phyloP scores from a whole-genome alignment of 345 rosid species.

The Clausena lansium region DNA sequence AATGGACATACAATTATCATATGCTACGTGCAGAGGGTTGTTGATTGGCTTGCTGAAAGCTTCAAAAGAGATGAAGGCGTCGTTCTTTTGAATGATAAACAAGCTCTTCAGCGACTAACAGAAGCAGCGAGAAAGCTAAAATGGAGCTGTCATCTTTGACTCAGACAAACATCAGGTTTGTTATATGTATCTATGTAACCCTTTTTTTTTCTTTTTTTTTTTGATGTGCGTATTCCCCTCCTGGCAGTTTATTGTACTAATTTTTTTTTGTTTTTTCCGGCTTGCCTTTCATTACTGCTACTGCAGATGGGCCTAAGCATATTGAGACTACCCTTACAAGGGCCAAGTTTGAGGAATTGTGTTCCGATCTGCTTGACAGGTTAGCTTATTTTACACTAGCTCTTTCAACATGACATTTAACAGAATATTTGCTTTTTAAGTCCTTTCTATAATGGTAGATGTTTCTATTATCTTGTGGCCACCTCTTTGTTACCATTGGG shows the following conservation, averaged over 20 bases:
- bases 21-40: constrained; percentile 63
- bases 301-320: constrained; percentile 93
- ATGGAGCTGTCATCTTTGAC: constrained; percentile 94
- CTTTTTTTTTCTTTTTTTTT: neutral
- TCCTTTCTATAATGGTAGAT: neutral
- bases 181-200: neutral
- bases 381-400: neutral
- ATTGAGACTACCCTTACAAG: constrained; percentile 58
- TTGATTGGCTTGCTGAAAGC: constrained; percentile 82
- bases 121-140: constrained; percentile 97
- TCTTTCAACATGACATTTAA: neutral
- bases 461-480: neutral
- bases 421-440: neutral
- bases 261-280: constrained; percentile 28
- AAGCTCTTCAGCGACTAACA: constrained; percentile 92
- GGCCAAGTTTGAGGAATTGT: constrained; percentile 58
- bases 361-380: constrained; percentile 49
- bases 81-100: constrained; percentile 92
- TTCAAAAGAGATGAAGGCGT: constrained; percentile 92
- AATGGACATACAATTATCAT: neutral
- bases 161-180: constrained; percentile 79
- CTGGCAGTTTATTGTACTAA: neutral
- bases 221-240: no score
- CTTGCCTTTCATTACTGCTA: constrained; percentile 97
- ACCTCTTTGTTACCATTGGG: neutral